Evolutionary conservation across 441 rosid species (phyloP).

Genomic region (Capsella rubella): DNA sequence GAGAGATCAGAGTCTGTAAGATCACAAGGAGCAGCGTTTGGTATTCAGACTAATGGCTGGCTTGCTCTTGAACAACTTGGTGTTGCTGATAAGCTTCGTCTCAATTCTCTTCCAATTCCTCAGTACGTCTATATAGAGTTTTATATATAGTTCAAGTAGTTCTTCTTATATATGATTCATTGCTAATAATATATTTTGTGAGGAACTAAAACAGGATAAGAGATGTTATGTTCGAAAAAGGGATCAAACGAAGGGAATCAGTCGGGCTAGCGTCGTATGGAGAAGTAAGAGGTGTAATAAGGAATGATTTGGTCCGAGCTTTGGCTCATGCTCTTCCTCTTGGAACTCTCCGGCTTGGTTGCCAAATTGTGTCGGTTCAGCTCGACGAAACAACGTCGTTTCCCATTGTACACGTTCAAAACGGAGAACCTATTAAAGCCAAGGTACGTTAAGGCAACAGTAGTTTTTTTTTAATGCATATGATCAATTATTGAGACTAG

Average conservation of each 20-base stretch:
- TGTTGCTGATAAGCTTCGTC: slow-evolving; percentile 53
- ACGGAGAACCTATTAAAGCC: slow-evolving; percentile 51
- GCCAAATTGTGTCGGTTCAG: slow-evolving; percentile 42
- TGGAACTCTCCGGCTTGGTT: slow-evolving; percentile 50
- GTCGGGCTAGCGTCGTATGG: slow-evolving; percentile 44
- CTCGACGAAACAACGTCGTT: slow-evolving; percentile 46
- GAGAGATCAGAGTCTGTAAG: slow-evolving; percentile 54
- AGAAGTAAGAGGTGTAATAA: slow-evolving; percentile 55
- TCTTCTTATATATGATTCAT: not conserved
- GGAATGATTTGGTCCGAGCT: slow-evolving; percentile 52
- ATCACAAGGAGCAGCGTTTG: slow-evolving; percentile 55
- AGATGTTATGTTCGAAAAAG: slow-evolving; percentile 32
- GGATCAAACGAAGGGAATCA: slow-evolving; percentile 31
- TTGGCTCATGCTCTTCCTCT: slow-evolving; percentile 53
- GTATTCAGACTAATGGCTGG: slow-evolving; percentile 66
- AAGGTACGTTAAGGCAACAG: slow-evolving; percentile 41
- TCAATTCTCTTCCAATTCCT: slow-evolving; percentile 39
- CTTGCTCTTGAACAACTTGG: slow-evolving; percentile 63
- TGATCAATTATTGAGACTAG: not conserved
- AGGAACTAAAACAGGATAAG: slow-evolving; percentile 32
- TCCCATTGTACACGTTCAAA: slow-evolving; percentile 47
- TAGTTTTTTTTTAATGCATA: too few species aligned
- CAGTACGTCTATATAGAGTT: not conserved
- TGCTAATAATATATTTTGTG: not conserved
- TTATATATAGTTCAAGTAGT: not conserved